Evolutionary conservation across 2,329 filamentous ascomycete species (phyloP).

Genomic region (Calonectria pseudoturangicola): DNA sequence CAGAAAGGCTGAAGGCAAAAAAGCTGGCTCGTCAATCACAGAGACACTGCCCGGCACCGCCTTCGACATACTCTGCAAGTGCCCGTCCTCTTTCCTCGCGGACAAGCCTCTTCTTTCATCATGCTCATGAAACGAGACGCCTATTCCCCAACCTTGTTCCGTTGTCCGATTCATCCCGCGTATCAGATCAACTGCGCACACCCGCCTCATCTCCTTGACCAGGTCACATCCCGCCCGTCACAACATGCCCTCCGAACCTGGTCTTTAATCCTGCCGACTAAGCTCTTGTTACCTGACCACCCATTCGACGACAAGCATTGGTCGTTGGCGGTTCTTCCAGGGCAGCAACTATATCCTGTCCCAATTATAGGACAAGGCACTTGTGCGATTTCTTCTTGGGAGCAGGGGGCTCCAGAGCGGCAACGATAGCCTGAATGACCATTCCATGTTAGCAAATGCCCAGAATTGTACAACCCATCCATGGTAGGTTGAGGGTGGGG

Average conservation of each 20-base stretch:
- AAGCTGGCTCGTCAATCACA: constrained; percentile 44
- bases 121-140: constrained; percentile 48
- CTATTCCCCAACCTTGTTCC: constrained; percentile 51
- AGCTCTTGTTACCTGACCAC: constrained; percentile 40
- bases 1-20: constrained; percentile 42
- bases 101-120: constrained; percentile 41
- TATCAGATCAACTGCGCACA: constrained; percentile 44
- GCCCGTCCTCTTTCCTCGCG: constrained; percentile 39
- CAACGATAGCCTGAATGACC: constrained; percentile 86
- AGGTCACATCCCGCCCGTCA: constrained; percentile 42
- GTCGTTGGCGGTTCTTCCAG: constrained; percentile 38
- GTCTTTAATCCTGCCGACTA: constrained; percentile 41
- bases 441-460: constrained; percentile 41
- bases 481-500: neutral
- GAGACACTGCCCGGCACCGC: constrained; percentile 35
- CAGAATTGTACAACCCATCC: neutral
- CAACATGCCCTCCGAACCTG: constrained; percentile 42
- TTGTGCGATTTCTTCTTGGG: constrained; percentile 85
- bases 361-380: constrained; percentile 79
- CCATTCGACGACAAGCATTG: constrained; percentile 41
- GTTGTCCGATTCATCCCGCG: constrained; percentile 47
- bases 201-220: constrained; percentile 40
- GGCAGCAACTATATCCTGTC: constrained; percentile 38
- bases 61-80: constrained; percentile 32
- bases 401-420: constrained; percentile 90